Evolutionary conservation across 306 rosid genomes (phyloP).

Genomic region (Ziziphus jujuba): DNA sequence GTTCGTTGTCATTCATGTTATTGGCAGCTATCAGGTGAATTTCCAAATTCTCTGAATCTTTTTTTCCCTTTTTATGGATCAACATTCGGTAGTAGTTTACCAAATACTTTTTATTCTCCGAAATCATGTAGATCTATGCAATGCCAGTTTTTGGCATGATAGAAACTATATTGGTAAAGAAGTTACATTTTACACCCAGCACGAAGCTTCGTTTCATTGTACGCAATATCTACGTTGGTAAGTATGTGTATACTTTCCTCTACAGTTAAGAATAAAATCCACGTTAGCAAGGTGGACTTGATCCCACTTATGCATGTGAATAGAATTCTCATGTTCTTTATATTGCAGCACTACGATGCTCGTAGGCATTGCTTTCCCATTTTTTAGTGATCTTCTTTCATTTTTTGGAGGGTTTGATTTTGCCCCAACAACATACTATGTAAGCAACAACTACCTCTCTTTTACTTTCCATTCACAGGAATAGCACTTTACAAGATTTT

Average conservation of each 20-base stretch:
- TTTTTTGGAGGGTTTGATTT: conserved; percentile 91
- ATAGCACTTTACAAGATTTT: background rate
- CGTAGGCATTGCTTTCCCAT: conserved; percentile 68
- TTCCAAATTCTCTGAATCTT: conserved; percentile 1
- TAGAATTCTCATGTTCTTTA: background rate
- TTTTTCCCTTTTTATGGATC: background rate
- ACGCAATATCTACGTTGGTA: conserved; percentile 65
- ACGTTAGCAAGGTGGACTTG: background rate
- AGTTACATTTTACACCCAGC: conserved; percentile 46
- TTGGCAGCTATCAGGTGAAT: conserved; percentile 91
- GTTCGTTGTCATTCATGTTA: no score
- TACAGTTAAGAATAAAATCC: background rate
- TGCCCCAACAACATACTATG: conserved; percentile 85
- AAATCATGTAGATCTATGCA: conserved; percentile 58
- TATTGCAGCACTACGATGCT: conserved; percentile 76
- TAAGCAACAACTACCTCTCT: conserved; percentile 34
- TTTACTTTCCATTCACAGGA: background rate
- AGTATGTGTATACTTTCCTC: conserved; percentile 25
- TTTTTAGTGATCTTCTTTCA: conserved; percentile 67
- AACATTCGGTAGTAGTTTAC: background rate
- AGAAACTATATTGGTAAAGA: conserved; percentile 58
- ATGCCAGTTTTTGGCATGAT: conserved; percentile 87
- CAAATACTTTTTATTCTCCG: background rate
- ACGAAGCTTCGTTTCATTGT: conserved; percentile 41
- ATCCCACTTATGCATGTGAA: no score